Base-by-base conservation (phyloP, 345 rosid species). In the Balakata baccata region DNA sequence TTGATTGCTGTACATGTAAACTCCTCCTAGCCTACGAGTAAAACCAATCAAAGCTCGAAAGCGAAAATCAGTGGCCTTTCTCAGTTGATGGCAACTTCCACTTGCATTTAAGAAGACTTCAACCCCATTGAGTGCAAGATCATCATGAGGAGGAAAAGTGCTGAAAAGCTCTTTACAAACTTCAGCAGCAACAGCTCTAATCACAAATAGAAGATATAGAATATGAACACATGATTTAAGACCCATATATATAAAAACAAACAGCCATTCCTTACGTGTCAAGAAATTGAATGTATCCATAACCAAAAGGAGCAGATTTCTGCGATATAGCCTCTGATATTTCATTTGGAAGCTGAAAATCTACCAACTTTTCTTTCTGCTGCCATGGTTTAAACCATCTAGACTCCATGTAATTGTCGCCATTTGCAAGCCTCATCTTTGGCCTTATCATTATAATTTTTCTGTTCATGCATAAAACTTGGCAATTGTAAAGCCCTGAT, bases 61-160 rank as follows among this genome's bases (percentile, higher is more conserved):
- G 69, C 98, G 96, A 69, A 89, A 71, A 82, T 91, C 92, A 72
- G 91, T 86, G 3, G 71, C 59, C 86, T 95, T 95, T 76, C 97
- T 86, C 61, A 92, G 73, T 73, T 95, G 98, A 74, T 92, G 98
- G 69, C 86, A 92, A 82, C 99, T 95, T 60, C 98, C 99, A 81
- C 99, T 95, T 50, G 99, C 99, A 84, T 95, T 95, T 91, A 95
- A 64, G 82, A 95, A 92, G 56, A 95, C 94, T 81, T 95, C 99
- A 52, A 95, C 98, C 3, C 99, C 98, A 57, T 92, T 95, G 75
- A 91, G 69, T 22, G 98, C 97, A 73, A 95, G 99, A 82, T 92
- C 99, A n/a, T 93, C 84, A 78, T 95, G 99, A 75, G 94, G 93
- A 69, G 98, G 94, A 68, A 84, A 65, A 6, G 97, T 87, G 52